A percentile compares a stretch with the other conserved stretches of the same genome.
These are phyloP conservation scores for Fragaria iinumae DNA, from an alignment of 306 rosid species.

Conservation along the genomic window DNA sequence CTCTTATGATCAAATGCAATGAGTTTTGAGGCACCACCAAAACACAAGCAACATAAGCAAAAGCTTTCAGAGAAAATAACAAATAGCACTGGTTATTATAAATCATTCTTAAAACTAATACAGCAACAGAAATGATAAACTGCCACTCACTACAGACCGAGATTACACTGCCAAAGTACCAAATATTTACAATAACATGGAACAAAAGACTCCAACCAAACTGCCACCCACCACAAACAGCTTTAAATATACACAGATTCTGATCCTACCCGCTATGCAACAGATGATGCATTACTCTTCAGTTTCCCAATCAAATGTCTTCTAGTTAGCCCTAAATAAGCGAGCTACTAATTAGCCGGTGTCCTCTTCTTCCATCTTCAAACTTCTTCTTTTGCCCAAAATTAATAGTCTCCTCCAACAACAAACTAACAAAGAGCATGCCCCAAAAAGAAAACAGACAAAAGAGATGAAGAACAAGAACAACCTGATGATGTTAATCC, in stretches of 20 bases:
- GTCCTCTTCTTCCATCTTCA: conserved; percentile 34
- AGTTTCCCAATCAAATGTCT: conserved; percentile 21
- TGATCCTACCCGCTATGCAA: conserved; percentile 29
- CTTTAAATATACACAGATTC: conserved; percentile 33
- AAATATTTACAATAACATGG: conserved; percentile 23
- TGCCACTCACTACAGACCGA: conserved; percentile 22
- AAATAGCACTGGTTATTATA: neutral
- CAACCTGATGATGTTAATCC: conserved; percentile 27
- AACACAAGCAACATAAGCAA: neutral
- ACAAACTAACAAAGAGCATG: conserved; percentile 28
- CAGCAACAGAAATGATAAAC: conserved; percentile 14
- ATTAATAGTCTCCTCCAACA: conserved; percentile 40
- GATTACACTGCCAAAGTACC: conserved; percentile 10
- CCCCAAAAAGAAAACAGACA: conserved; percentile 25
- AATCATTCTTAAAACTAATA: neutral
- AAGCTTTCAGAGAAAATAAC: neutral
- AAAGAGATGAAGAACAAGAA: conserved; percentile 20
- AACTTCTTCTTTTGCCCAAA: conserved; percentile 34
- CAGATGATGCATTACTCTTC: conserved; percentile 5
- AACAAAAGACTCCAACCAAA: conserved; percentile 9
- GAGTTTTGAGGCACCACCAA: neutral
- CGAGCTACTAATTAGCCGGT: conserved; percentile 55
- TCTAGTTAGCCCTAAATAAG: conserved; percentile 42
- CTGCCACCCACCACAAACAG: conserved; percentile 17
- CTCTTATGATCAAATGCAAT: neutral